Conservation (phyloP, 306 rosid genomes). For the Prunus mume region DNA sequence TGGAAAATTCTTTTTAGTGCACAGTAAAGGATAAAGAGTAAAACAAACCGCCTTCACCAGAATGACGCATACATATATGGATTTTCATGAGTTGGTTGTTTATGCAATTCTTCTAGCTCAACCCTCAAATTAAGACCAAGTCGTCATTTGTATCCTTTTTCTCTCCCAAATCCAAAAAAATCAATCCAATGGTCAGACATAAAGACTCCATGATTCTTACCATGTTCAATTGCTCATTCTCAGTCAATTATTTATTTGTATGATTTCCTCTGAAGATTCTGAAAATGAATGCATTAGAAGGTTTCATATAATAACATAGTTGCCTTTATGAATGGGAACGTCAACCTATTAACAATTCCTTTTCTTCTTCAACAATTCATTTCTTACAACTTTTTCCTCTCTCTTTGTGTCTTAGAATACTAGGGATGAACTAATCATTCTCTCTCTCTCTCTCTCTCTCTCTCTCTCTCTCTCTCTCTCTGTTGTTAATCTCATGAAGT, state of each 20-base stretch:
- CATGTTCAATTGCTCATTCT: not conserved
- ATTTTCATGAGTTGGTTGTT: not conserved
- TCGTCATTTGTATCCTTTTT: not conserved
- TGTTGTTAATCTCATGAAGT: not conserved
- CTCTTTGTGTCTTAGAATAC: not conserved
- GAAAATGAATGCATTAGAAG: not conserved
- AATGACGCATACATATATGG: not conserved
- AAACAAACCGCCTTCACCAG: not conserved
- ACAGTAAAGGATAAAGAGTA: not conserved
- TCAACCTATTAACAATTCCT: not conserved
- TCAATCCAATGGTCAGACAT: not conserved
- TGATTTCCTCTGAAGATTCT: not conserved
- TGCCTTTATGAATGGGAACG: not conserved
- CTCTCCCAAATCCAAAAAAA: not conserved
- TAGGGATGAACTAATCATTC: not conserved
- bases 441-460: not conserved
- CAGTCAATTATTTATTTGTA: not conserved
- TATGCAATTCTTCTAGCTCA: not conserved
- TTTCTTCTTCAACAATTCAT: not conserved
- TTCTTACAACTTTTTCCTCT: not conserved
- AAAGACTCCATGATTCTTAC: conserved; percentile 9
- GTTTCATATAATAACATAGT: not conserved
- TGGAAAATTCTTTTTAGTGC: not conserved
- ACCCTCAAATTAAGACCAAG: not conserved
- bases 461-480: not conserved